These are phyloP conservation scores for Ormosia semicastrata DNA, from an alignment of 306 rosid genomes.

Conservation along the genomic window DNA sequence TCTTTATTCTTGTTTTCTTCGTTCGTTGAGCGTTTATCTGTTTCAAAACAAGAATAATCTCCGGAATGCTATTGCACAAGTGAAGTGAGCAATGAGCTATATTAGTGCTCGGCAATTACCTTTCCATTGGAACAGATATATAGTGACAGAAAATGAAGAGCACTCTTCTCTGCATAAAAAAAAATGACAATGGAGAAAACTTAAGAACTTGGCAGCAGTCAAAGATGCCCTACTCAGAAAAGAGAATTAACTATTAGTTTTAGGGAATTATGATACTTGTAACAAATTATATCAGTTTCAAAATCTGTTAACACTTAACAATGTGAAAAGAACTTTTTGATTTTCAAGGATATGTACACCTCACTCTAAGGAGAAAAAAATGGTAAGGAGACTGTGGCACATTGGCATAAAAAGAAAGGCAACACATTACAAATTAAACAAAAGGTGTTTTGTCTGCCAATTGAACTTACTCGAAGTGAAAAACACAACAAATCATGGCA, in stretches of 20 bases:
- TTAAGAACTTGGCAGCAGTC: too few relatives aligned
- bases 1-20: too few relatives aligned
- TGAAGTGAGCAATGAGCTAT: too few relatives aligned
- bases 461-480: constrained; percentile 24
- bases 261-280: background rate
- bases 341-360: constrained; percentile 9
- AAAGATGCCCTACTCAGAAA: background rate
- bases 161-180: too few relatives aligned
- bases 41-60: too few relatives aligned
- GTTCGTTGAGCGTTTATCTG: too few relatives aligned
- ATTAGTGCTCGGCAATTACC: too few relatives aligned
- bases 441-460: constrained; percentile 24
- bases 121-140: too few relatives aligned
- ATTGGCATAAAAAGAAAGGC: background rate
- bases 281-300: background rate
- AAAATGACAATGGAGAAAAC: too few relatives aligned
- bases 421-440: background rate
- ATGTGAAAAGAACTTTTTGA: constrained; percentile 7
- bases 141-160: too few relatives aligned
- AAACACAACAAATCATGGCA: background rate
- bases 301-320: background rate
- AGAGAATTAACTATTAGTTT: background rate
- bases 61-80: too few relatives aligned
- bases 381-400: background rate
- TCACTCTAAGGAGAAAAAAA: background rate